Evolutionary conservation across 2,329 filamentous ascomycete genomes (phyloP).

Genomic region (Aspergillus eucalypticola): DNA sequence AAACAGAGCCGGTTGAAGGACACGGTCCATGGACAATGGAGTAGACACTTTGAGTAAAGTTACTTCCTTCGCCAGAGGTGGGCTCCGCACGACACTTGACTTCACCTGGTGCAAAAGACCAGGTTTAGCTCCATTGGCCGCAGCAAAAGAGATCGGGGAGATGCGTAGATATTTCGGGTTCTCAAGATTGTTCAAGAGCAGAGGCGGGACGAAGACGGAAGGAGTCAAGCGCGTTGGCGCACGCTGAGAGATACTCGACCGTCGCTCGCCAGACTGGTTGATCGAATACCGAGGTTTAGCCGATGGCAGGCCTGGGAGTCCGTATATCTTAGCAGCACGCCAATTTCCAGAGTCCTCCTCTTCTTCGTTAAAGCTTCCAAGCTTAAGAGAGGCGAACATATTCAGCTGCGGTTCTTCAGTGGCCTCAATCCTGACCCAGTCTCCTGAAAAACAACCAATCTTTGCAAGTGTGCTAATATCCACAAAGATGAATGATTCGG

Average conservation of each 20-base stretch:
- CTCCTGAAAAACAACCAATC: constrained; percentile 94
- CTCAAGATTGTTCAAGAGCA: constrained; percentile 83
- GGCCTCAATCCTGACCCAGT: constrained; percentile 87
- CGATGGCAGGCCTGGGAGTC: constrained; percentile 67
- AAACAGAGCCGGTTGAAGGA: constrained; percentile 81
- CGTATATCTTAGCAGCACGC: constrained; percentile 86
- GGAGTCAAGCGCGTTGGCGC: constrained; percentile 55
- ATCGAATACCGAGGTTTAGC: constrained; percentile 59
- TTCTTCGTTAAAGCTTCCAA: constrained; percentile 49
- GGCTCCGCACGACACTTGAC: constrained; percentile 48
- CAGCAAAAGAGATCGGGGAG: constrained; percentile 55
- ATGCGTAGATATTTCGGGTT: constrained; percentile 77
- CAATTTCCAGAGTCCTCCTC: constrained; percentile 68
- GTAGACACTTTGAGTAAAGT: constrained; percentile 87
- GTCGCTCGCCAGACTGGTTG: constrained; percentile 50
- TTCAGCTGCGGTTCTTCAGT: constrained; percentile 66
- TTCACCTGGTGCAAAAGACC: constrained; percentile 55
- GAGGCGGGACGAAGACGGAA: constrained; percentile 74
- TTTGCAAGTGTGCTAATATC: constrained; percentile 82
- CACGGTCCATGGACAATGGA: constrained; percentile 80
- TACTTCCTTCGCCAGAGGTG: constrained; percentile 71
- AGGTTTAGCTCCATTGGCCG: constrained; percentile 54
- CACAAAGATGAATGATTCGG: constrained; percentile 83
- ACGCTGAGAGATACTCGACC: constrained; percentile 57
- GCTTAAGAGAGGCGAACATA: constrained; percentile 63